Evolutionary conservation across 768 basidiomycete genomes (phyloP), one percentile per base, ranked within the genome.

Genomic region (Boletus edulis): DNA sequence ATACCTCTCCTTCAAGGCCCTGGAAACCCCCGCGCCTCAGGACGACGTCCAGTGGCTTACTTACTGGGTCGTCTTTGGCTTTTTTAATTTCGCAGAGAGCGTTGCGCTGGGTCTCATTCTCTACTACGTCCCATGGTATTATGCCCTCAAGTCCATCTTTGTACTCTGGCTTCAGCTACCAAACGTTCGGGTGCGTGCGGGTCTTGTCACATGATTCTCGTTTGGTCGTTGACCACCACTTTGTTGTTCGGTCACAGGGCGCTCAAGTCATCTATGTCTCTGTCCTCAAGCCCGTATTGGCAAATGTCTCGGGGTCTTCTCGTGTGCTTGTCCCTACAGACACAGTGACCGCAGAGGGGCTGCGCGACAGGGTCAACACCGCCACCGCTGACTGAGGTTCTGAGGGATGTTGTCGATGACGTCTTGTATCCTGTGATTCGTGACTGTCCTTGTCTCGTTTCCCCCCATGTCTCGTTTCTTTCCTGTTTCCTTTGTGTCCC

Each of bases 41-140:
- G 93, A 96, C 62, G 91, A 96, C 73, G 79, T 89, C 65, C 94
- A 97, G 75, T 98, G 94, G 94, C 81, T 98, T 67, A 96, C 95
- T 3, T 98, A 98, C 80, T 98, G 96, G 96, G 81, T 91, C 67
- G 82, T 96, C 51, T 95, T 97, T 63, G 94, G 93, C 51, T 89
- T 86, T 73, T 87, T 97, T 82, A 96, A 89, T 78, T 91, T 97
- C 75, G 65, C 91, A 56, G 96, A 98, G 76, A 87, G 83, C 66
- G 81, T 96, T 63, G 91, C 90, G 49, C 78, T 91, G 59, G 83
- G 89, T 49, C 56, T 89, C 57, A 82, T 97, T 56, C 85, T 98
- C 61, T 93, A 95, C 78, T 98, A 94, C 68, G 67, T 94, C 63
- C 91, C 94, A 42, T 94, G 93, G 89, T 98, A 96, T 72, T 97